Percentiles rank a stretch among this genome's conserved stretches.
phyloP scores from a whole-genome alignment of 2,329 filamentous ascomycete species.

The Neophaeococcomyces mojaviensis region DNA sequence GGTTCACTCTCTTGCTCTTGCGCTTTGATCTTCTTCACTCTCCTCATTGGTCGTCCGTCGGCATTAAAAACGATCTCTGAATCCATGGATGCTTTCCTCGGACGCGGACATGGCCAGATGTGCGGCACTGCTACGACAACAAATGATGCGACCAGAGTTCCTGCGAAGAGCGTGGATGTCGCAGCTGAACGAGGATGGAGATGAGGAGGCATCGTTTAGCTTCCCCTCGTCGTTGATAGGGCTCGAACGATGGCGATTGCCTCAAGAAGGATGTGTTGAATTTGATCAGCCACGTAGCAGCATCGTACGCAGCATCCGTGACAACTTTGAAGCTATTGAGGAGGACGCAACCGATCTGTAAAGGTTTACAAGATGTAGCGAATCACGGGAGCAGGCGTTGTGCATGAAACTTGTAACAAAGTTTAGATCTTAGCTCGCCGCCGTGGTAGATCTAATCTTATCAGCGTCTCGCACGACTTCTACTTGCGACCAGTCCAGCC shows the following conservation, averaged over 20 bases:
- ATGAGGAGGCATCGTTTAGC: slow-evolving; percentile 47
- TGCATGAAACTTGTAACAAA: slow-evolving; percentile 2
- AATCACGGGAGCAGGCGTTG: slow-evolving; percentile 4
- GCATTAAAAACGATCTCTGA: slow-evolving; percentile 40
- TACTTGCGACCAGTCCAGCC: slow-evolving; percentile 10
- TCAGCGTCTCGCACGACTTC: slow-evolving; percentile 28
- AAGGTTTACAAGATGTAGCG: not conserved
- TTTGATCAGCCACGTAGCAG: too few species aligned
- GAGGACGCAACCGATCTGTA: too few species aligned
- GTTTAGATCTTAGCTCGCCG: slow-evolving; percentile 13
- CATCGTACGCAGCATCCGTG: too few species aligned
- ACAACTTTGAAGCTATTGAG: too few species aligned
- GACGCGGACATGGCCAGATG: slow-evolving; percentile 81
- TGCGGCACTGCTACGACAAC: slow-evolving; percentile 88
- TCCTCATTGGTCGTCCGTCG: slow-evolving; percentile 36
- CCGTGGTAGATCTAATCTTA: slow-evolving; percentile 32
- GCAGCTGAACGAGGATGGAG: slow-evolving; percentile 89
- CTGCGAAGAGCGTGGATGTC: slow-evolving; percentile 89
- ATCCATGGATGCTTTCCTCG: slow-evolving; percentile 67
- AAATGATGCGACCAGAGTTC: slow-evolving; percentile 83
- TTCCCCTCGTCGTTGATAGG: too few species aligned
- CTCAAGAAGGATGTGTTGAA: too few species aligned
- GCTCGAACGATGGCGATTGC: too few species aligned
- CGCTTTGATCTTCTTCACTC: slow-evolving; percentile 27
- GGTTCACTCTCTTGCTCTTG: slow-evolving; percentile 32